phyloP scores from a whole-genome alignment of 129 eudicot genomes.

The Artemisia annua region DNA sequence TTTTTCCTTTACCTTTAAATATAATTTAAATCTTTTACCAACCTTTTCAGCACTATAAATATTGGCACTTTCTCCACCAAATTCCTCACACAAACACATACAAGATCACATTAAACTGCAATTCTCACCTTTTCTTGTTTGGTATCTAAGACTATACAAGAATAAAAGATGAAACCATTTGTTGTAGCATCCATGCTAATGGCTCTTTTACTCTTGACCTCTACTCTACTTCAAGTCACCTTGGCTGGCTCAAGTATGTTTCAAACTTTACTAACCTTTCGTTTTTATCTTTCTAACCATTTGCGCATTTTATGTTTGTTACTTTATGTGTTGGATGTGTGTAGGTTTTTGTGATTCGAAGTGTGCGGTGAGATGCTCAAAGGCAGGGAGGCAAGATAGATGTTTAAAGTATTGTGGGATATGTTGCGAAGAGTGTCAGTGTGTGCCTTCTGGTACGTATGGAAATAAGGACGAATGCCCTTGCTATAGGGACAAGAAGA shows the following conservation, averaged over 20 bases:
- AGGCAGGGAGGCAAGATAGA: slow-evolving; percentile 61
- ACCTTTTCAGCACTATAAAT: slow-evolving; percentile 31
- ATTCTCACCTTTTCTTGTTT: not conserved
- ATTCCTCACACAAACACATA: slow-evolving; percentile 17
- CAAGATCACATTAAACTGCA: slow-evolving; percentile 6
- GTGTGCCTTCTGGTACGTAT: slow-evolving; percentile 85
- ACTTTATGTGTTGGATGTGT: not conserved
- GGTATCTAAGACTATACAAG: no score
- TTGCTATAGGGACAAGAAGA: slow-evolving; percentile 74
- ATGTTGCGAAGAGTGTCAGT: slow-evolving; percentile 68
- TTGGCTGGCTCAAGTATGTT: slow-evolving; percentile 59
- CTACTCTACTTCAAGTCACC: slow-evolving; percentile 46
- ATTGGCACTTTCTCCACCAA: slow-evolving; percentile 21
- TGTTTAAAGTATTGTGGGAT: slow-evolving; percentile 80
- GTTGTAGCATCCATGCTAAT: slow-evolving; percentile 37
- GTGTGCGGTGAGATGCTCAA: slow-evolving; percentile 67
- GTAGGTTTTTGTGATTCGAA: slow-evolving; percentile 58
- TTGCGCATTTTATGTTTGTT: not conserved
- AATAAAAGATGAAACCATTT: slow-evolving; percentile 41
- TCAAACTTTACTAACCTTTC: not conserved
- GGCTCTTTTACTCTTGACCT: slow-evolving; percentile 41
- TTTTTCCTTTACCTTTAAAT: not conserved
- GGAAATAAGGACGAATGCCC: slow-evolving; percentile 83
- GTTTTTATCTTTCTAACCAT: not conserved
- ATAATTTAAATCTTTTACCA: slow-evolving; percentile 15